Evolutionary conservation across 2,329 filamentous ascomycete genomes (phyloP), one percentile per base, ranked within the genome.

Genomic region (Pseudomassariella vexata): DNA sequence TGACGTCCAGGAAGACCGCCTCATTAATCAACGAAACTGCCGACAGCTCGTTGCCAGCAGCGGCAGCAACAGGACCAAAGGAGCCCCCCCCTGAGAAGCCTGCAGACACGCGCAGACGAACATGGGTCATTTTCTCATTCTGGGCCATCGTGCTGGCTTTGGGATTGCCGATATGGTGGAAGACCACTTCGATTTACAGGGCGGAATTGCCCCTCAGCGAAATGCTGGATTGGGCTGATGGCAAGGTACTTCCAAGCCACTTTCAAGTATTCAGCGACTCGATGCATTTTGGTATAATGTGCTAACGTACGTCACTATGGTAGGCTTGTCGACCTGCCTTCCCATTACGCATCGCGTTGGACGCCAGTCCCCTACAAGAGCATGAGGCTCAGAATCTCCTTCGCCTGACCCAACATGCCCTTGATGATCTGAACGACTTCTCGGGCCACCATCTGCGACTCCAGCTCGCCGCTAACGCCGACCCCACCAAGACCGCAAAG

Each of bases 161-260:
- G 5, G 92, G 92, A 3, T 58, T 98, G 44, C 92, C 92, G 36
- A 82, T 94, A 73, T 98, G 92, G 92, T 94, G 87, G 79, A 80
- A 79, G 57, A 96, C 92, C 1, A 98, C 92, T 4, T 83, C 85
- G 1, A 94, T 96, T 34, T 89, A 94, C 57, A 77, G 92, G 34
- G 89, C 90, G 9, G 73, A 79, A 26, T 65, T 98, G 46, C 92
- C 92, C 5, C 59, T 95, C 45, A 73, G 83, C 52, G 74, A 80
- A 34, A 98, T 98, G 92, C 75, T 84, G 45, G 75, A 83, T 40
- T 96, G 92, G 90, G 85, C 87, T 8, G 85, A 94, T 50, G 88
- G 88, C 43, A 86, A 84, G 72, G 89, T 94, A 58, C 41, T n/a
- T n/a, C n/a, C n/a, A n/a, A 17, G 17, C 9, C 5, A 16, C 10